These are phyloP conservation scores for Pythium phragmiticola DNA, from an alignment of 352 stramenopile species.

Conservation along the genomic window DNA sequence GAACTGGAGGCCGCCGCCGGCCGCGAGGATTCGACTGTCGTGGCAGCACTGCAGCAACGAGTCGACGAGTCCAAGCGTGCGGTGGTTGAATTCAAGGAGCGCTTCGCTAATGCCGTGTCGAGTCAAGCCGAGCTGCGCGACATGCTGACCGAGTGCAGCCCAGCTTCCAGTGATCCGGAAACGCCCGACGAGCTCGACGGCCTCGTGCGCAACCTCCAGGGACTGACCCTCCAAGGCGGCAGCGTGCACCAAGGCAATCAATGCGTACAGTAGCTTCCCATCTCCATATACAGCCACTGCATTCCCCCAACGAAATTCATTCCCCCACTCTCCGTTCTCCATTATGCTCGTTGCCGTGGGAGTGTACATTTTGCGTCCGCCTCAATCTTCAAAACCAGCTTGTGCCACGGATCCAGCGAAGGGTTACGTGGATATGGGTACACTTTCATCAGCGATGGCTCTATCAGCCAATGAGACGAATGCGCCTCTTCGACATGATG, in stretches of 20 bases:
- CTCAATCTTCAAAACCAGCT: neutral
- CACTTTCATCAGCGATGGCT: too few relatives aligned
- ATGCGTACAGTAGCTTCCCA: too few relatives aligned
- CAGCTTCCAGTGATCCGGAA: neutral
- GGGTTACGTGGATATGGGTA: too few relatives aligned
- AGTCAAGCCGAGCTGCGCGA: constrained; percentile 11
- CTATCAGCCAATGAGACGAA: too few relatives aligned
- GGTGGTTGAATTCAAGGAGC: constrained; percentile 1
- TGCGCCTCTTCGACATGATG: too few relatives aligned
- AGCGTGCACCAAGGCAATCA: too few relatives aligned
- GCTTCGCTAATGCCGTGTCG: neutral
- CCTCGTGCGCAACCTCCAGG: neutral
- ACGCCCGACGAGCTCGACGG: neutral
- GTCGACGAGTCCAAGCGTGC: neutral
- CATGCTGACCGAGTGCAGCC: constrained; percentile 1
- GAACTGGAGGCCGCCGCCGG: neutral
- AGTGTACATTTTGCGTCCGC: neutral
- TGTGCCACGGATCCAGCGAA: neutral
- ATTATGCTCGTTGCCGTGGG: constrained; percentile 1
- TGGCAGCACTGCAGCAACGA: neutral
- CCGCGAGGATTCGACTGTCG: neutral
- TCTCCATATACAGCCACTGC: neutral
- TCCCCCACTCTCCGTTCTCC: neutral
- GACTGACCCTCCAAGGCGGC: neutral
- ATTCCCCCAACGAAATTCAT: neutral